Base-by-base conservation (phyloP, 306 rosid genomes). In the Hylodesmum podocarpum region DNA sequence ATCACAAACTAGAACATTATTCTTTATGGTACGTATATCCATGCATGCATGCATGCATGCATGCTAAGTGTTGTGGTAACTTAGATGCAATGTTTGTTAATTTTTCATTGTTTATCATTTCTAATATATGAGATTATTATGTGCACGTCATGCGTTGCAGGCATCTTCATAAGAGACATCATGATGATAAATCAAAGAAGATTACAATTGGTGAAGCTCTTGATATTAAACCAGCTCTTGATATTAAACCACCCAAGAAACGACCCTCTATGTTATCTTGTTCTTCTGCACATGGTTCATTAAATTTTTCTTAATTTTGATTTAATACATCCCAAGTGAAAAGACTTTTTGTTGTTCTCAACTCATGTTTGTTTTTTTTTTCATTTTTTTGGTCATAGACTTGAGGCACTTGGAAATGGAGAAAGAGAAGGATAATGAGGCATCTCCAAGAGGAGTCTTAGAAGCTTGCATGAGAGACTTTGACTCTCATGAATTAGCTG, bases 391-490 rank as follows among this genome's bases (percentile, higher is more conserved):
- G 62, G 4, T 53, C 57, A 75, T 75, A 94, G 98, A 94, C 76
- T 85, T 88, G 86, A 88, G 90, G 54, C 71, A 62, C 59, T 57
- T 77, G 34, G 96, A 91, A 28, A 43, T 84, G 53, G 92, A 89
- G 86, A 89, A 80, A 41, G 98, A 91, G 85, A 88, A 84, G 58
- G 83, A 82, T 3, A 87, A 88, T n/a, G 70, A 3, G 12, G 47
- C 78, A 33, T 89, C 98, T 62, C 98, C 98, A 43, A 88, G 93
- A 84, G 98, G 93, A 24, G 97, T 92, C 54, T 72, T 95, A 47
- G 99, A 92, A 83, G 86, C 84, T 9, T 82, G 79, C 63, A 12
- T 78, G 5, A 80, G 40, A 41, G 85, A 39, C 24, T 76, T 53
- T 25, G 90, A 84, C 16, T 59, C 81, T 77, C 57, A 36, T 9